A percentile compares a stretch with the other conserved stretches of the same genome.
Conservation (phyloP, 306 rosid genomes). For the Corylus heterophylla region DNA sequence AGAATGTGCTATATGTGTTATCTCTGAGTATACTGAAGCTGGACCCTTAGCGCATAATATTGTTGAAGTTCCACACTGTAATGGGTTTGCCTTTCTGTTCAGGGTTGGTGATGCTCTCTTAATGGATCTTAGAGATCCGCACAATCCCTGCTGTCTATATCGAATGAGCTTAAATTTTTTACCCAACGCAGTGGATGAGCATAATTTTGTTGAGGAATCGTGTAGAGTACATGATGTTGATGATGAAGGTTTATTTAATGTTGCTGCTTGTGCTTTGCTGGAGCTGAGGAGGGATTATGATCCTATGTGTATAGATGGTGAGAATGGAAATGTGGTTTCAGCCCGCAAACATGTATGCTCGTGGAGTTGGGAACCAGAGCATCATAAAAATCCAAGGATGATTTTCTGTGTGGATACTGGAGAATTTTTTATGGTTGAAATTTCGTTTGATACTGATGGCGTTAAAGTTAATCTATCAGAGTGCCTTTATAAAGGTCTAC, state of each 20-base stretch:
- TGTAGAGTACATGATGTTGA: conserved; percentile 77
- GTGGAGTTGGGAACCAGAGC: conserved; percentile 93
- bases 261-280: conserved; percentile 88
- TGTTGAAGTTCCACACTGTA: conserved; percentile 79
- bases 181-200: conserved; percentile 69
- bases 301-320: conserved; percentile 95
- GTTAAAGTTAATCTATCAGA: conserved; percentile 71
- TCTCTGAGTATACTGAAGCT: conserved; percentile 65
- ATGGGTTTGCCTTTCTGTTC: conserved; percentile 81
- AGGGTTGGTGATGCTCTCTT: conserved; percentile 85
- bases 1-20: conserved; percentile 47
- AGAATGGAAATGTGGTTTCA: conserved; percentile 47
- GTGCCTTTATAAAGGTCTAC: conserved; percentile 78
- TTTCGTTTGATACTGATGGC: conserved; percentile 57
- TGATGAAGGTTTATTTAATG: conserved; percentile 78
- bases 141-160: conserved; percentile 59
- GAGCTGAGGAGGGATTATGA: conserved; percentile 79
- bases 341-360: conserved; percentile 68
- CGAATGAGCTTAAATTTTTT: conserved; percentile 64
- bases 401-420: conserved; percentile 78
- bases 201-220: conserved; percentile 66
- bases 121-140: conserved; percentile 83
- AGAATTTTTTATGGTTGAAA: conserved; percentile 79
- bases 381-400: conserved; percentile 55
- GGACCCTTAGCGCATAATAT: conserved; percentile 77